These are phyloP conservation scores for Populus trichocarpa DNA, from an alignment of 441 rosid genomes.

Conservation along the genomic window DNA sequence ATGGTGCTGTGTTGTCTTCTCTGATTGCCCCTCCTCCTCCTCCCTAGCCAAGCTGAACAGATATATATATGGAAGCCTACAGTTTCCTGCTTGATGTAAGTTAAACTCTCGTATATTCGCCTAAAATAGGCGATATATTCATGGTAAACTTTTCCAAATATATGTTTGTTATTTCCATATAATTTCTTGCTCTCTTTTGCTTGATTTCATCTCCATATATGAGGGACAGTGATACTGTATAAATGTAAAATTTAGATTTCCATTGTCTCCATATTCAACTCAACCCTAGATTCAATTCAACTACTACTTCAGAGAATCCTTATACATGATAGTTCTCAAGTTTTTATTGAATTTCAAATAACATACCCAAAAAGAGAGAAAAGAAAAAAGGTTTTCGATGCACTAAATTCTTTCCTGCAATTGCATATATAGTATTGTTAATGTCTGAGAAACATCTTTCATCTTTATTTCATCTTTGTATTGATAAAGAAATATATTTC, in stretches of 20 bases:
- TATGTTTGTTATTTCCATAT: background rate
- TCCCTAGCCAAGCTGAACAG: constrained; percentile 2
- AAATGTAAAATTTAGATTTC: no score
- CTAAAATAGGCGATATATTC: no score
- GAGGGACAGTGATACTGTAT: no score
- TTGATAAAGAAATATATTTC: no score
- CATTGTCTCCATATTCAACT: no score
- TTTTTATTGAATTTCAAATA: background rate
- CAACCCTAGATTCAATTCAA: constrained; percentile 11
- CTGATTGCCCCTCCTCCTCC: constrained; percentile 7
- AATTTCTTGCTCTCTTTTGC: background rate
- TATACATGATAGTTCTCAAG: background rate
- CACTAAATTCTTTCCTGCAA: no score
- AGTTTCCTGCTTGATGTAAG: constrained; percentile 28
- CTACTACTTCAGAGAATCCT: background rate
- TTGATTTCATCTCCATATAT: background rate
- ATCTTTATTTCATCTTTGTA: no score
- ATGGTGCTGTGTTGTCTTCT: constrained; percentile 6
- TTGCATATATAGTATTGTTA: background rate
- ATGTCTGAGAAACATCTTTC: background rate
- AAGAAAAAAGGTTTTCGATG: background rate
- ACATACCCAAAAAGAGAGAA: background rate
- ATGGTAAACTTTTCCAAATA: background rate
- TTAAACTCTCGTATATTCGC: background rate
- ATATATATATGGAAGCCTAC: constrained; percentile 11